Evolutionary conservation across 2,329 filamentous ascomycete species (phyloP), one percentile per base, ranked within the genome.

Genomic region (Thermoascus crustaceus): DNA sequence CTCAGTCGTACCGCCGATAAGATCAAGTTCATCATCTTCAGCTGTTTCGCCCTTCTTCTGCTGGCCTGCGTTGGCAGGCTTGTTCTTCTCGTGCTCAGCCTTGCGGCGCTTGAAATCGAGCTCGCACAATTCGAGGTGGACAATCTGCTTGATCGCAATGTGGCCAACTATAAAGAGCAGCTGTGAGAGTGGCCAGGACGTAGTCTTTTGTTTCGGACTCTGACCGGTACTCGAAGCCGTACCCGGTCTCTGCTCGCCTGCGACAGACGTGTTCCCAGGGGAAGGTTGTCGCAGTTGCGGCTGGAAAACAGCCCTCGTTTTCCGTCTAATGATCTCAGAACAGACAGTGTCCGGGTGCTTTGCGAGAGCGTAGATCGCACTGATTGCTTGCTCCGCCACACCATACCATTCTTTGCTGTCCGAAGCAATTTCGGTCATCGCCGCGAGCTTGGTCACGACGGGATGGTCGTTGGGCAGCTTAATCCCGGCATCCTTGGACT

Each of bases 141-240:
- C 93, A 49, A 98, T 98, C 57, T 98, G 93, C 66, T 98, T 98
- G 56, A 98, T 91, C 9, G 91, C 91, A 31, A 96, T 84, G 54
- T 98, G 91, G 0, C 91, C 91, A 19, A 96, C 89, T 22, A 94
- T 82, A 56, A 96, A 96, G 0, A 98, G 71, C 2, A 98, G 73
- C 52, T 96, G 91, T 0, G 91, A 94, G 2, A 98, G 70, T 1
- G 77, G 80, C 30, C 87, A 73, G 1, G 85, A 57, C 7, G 57
- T 79, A 4, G 80, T 76, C 47, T 81, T 85, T 19, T 80, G 76
- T 52, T 72, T 77, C 6, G 69, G 61, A 14, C 44, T 41, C 14
- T 59, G 54, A 17, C 46, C 48, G 6, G 63, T 55, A 5, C 45
- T 50, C 9, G 52, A 56, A 17, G 57, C 53, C 41, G 57, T 58